A percentile compares a stretch with the other conserved stretches of the same genome.
phyloP scores from a whole-genome alignment of 192 early-diverging fungal genomes.

The Coemansia sp. region DNA sequence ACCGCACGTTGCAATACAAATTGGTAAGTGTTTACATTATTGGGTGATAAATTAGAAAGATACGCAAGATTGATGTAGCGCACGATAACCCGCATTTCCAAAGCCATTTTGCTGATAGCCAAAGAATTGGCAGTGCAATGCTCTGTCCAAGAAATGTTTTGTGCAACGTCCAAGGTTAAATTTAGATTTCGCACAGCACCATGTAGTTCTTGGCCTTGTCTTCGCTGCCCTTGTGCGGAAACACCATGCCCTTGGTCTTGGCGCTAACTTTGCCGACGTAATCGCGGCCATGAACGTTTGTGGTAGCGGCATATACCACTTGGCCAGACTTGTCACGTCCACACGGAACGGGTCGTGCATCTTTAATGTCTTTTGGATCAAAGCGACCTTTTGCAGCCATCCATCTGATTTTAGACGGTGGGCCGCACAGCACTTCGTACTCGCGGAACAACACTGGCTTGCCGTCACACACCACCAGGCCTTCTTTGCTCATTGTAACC shows the following conservation, averaged over 20 bases:
- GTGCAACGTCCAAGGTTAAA: too few species aligned
- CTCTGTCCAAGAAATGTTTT: too few species aligned
- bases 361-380: constrained; percentile 14
- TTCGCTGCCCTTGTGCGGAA: constrained; percentile 57
- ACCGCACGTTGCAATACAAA: too few species aligned
- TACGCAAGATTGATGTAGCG: too few species aligned
- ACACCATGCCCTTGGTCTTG: constrained; percentile 44
- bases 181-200: constrained; percentile 53
- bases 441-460: constrained; percentile 34
- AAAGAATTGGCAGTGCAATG: too few species aligned
- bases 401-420: constrained; percentile 19
- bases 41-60: too few species aligned
- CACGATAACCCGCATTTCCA: not conserved
- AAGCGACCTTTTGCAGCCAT: constrained; percentile 14
- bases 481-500: constrained; percentile 33
- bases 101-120: too few species aligned
- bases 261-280: constrained; percentile 45
- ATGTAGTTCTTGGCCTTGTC: constrained; percentile 49
- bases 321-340: constrained; percentile 57
- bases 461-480: constrained; percentile 36
- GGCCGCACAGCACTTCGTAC: constrained; percentile 40
- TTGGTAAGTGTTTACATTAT: too few species aligned
- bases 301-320: constrained; percentile 54
- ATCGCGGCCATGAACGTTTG: constrained; percentile 43
- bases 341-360: constrained; percentile 32